Base-by-base conservation (phyloP, 2,329 filamentous ascomycete species). In the Aureobasidium uvarum region DNA sequence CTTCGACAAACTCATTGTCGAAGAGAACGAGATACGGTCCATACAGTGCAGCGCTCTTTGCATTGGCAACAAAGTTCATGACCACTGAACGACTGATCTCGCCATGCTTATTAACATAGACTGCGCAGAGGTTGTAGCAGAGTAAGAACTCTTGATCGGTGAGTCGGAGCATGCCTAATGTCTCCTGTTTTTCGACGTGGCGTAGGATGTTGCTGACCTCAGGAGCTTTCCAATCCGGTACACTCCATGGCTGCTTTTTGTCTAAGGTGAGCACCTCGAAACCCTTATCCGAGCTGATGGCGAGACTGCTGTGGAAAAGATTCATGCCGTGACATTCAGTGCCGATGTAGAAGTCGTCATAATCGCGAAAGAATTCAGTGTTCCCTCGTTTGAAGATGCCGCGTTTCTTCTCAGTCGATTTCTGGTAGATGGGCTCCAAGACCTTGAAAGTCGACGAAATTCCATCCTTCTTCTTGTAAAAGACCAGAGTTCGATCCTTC, bases 41-140 rank as follows among this genome's bases (percentile, higher is more conserved):
- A 71, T 92, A 96, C 79, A 98, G 88, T 68, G 92, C 95, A 1
- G 93, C 93, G 14, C 87, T 86, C 68, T 89, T 88, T 1, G 95
- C 95, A 72, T 89, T 94, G 70, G 95, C 95, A n/a, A 96, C 95
- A 76, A 98, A 99, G 75, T 98, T 92, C 92, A 99, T 96, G 73
- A 98, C 93, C 66, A 98, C 91, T 33, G 89, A 92, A 52, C 96
- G 89, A 45, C 88, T 94, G 33, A 99, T 92, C 68, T 99, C 95
- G 70, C 95, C 95, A 77, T 98, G 92, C 78, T 98, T 97, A 81
- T 99, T 96, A 74, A 98, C 90, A 73, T 98, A 99, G 10, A 99
- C 93, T 20, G 93, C 95, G 71, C 94, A 98, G 77, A 97, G 92
- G 77, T 96, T 91, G 76, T 98, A 99, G 43, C 90, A 91, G 56